phyloP scores from a whole-genome alignment of 306 rosid species.

The Lathyrus aphaca region DNA sequence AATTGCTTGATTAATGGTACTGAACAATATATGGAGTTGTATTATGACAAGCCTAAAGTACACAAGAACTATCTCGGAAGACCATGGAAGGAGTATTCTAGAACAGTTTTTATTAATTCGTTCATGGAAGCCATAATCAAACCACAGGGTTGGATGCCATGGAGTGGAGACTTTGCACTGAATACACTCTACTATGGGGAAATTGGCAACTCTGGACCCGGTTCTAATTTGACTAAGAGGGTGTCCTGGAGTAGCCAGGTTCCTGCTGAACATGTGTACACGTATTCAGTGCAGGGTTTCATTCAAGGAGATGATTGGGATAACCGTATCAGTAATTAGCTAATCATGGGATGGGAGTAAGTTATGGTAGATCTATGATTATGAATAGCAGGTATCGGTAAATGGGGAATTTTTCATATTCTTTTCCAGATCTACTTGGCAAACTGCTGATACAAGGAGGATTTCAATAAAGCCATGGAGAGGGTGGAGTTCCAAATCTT shows the following conservation, averaged over 20 bases:
- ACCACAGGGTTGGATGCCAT: conserved; percentile 79
- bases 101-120: conserved; percentile 65
- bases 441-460: conserved; percentile 32
- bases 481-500: conserved; percentile 17
- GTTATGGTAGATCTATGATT: conserved; percentile 1
- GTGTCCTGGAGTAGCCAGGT: conserved; percentile 72
- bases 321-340: conserved; percentile 38
- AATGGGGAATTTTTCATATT: conserved; percentile 17
- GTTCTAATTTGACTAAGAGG: conserved; percentile 55
- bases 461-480: neutral
- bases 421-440: conserved; percentile 17
- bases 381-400: conserved; percentile 28
- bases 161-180: conserved; percentile 66
- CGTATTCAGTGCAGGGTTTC: conserved; percentile 75
- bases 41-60: conserved; percentile 63
- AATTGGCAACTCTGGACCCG: conserved; percentile 59
- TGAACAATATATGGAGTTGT: conserved; percentile 72
- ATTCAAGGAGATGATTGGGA: conserved; percentile 90
- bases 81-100: conserved; percentile 95
- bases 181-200: conserved; percentile 86
- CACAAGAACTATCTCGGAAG: conserved; percentile 90
- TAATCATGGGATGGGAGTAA: conserved; percentile 12
- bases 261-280: conserved; percentile 58
- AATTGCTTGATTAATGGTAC: conserved; percentile 84
- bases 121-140: conserved; percentile 58